Percentiles rank a stretch among this genome's conserved stretches.
Evolutionary conservation across 257 asterid genomes (phyloP).

Genomic region (Pogostemon cablin): DNA sequence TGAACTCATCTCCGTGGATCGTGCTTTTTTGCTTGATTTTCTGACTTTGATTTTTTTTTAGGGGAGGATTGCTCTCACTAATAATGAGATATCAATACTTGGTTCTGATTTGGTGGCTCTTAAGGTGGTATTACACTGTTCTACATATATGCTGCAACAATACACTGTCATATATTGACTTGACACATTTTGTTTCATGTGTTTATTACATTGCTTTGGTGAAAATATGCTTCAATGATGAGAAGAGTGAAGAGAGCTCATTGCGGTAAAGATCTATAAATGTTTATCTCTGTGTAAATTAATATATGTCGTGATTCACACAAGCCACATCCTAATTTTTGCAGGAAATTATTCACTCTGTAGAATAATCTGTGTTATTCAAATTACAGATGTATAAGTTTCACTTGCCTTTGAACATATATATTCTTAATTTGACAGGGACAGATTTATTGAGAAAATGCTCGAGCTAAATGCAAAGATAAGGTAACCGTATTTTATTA

Average conservation of each 20-base stretch:
- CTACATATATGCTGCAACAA: not conserved
- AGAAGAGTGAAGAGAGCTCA: constrained; percentile 66
- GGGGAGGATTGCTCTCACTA: constrained; percentile 61
- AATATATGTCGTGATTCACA: constrained; percentile 14
- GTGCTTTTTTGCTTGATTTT: not conserved
- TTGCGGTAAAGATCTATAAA: constrained; percentile 41
- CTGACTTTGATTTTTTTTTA: constrained; percentile 31
- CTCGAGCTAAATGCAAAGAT: constrained; percentile 62
- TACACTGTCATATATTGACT: constrained; percentile 8
- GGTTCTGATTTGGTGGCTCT: constrained; percentile 56
- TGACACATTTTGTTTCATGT: constrained; percentile 22
- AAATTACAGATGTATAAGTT: not conserved
- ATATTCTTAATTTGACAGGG: constrained; percentile 51
- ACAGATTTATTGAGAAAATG: constrained; percentile 69
- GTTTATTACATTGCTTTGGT: constrained; percentile 9
- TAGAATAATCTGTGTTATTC: constrained; percentile 1
- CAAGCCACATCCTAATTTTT: constrained; percentile 22
- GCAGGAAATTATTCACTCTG: constrained; percentile 56
- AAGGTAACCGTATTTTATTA: constrained; percentile 48
- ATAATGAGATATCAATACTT: constrained; percentile 53
- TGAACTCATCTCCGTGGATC: not conserved
- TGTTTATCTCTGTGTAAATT: constrained; percentile 1
- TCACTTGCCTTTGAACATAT: constrained; percentile 13
- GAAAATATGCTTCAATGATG: constrained; percentile 36
- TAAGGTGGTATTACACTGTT: constrained; percentile 44